These are phyloP conservation scores for Spinellus fusiger DNA, from an alignment of 192 early-diverging fungal genomes.

Conservation along the genomic window DNA sequence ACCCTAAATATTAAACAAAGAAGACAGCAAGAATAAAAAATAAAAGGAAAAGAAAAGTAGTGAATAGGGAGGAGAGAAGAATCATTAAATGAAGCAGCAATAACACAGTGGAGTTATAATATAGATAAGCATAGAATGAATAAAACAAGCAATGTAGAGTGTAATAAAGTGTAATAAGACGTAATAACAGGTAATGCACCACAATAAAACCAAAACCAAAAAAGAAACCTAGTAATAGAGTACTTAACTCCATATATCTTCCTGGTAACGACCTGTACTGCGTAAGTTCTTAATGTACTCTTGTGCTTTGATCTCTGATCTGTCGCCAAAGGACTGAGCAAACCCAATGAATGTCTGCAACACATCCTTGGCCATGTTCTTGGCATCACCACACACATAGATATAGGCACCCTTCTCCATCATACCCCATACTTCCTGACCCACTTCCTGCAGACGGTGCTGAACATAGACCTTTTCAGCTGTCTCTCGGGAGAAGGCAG, in stretches of 20 bases:
- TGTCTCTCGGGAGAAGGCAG: slow-evolving; percentile 85
- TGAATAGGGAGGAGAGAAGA: neutral
- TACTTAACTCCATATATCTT: slow-evolving; percentile 91
- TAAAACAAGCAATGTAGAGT: neutral
- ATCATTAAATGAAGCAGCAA: neutral
- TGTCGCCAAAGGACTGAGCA: slow-evolving; percentile 61
- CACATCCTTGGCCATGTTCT: slow-evolving; percentile 97
- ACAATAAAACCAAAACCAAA: neutral
- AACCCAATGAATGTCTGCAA: slow-evolving; percentile 62
- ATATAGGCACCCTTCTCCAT: slow-evolving; percentile 75
- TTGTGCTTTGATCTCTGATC: slow-evolving; percentile 61
- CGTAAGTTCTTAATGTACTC: slow-evolving; percentile 86
- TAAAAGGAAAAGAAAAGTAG: neutral
- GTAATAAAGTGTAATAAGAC: neutral
- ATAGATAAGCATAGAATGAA: neutral
- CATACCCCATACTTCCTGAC: slow-evolving; percentile 74
- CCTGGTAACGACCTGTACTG: slow-evolving; percentile 79
- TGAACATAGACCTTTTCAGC: slow-evolving; percentile 92
- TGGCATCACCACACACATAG: slow-evolving; percentile 96
- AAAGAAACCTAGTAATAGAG: slow-evolving; percentile 10
- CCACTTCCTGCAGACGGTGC: slow-evolving; percentile 73
- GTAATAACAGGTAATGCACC: neutral
- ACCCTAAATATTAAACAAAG: neutral
- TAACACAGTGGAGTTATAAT: neutral
- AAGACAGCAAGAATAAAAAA: neutral